These are phyloP conservation scores for Cryptosporidium ubiquitum DNA, from an alignment of 169 alveolate species.

Conservation along the genomic window DNA sequence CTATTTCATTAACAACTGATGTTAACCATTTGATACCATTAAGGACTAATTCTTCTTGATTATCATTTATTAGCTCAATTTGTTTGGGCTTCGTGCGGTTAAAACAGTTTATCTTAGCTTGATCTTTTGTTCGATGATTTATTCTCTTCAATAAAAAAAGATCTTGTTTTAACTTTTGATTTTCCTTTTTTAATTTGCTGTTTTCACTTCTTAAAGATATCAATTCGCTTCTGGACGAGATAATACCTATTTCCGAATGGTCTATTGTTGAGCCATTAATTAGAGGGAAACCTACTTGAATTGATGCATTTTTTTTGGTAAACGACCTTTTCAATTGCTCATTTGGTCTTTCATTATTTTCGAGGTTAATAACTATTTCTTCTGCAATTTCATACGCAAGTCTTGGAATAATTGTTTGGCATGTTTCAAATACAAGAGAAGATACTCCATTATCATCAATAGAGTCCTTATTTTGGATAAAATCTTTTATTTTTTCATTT, in stretches of 20 bases:
- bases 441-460: conserved; percentile 1
- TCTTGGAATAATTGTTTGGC: conserved; percentile 58
- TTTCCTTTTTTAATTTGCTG: conserved; percentile 45
- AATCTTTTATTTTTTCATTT: conserved; percentile 1
- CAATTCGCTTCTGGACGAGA: conserved; percentile 41
- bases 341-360: neutral
- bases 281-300: conserved; percentile 65
- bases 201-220: conserved; percentile 56
- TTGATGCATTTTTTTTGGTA: conserved; percentile 24
- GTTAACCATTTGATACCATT: conserved; percentile 48
- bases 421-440: conserved; percentile 25
- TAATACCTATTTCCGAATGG: conserved; percentile 6
- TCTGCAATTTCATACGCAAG: conserved; percentile 70
- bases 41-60: conserved; percentile 6
- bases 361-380: conserved; percentile 34
- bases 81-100: neutral
- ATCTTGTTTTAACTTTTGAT: conserved; percentile 58
- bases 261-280: neutral
- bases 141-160: conserved; percentile 41
- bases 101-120: neutral
- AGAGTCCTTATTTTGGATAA: neutral
- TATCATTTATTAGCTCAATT: neutral
- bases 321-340: neutral
- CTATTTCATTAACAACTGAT: conserved; percentile 57
- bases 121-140: conserved; percentile 22